A percentile compares a stretch with the other conserved stretches of the same genome.
Evolutionary conservation across 1,284 basidiomycete species (phyloP).

Genomic region (Fistulinella staudtii): DNA sequence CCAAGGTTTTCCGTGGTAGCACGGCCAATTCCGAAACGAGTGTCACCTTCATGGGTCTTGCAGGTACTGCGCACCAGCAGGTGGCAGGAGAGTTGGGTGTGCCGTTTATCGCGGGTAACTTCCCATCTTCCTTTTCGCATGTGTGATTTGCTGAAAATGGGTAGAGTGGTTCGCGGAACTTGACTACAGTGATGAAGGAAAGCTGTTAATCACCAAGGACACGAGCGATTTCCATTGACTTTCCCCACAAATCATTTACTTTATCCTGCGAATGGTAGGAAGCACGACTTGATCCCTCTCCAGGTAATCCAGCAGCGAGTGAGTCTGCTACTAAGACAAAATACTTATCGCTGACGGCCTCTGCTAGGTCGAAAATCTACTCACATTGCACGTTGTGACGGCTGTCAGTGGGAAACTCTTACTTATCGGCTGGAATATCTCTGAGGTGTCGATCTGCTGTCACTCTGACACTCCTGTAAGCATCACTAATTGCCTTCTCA

Average conservation of each 20-base stretch:
- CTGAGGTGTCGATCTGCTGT: constrained; percentile 57
- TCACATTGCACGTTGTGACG: constrained; percentile 43
- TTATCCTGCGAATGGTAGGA: constrained; percentile 42
- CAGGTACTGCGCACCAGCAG: constrained; percentile 54
- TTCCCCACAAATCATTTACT: not conserved
- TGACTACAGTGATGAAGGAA: constrained; percentile 52
- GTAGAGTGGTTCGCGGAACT: constrained; percentile 63
- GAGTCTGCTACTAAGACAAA: constrained; percentile 2
- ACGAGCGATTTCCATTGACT: constrained; percentile 4
- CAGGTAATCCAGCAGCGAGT: constrained; percentile 45
- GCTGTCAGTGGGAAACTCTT: constrained; percentile 42
- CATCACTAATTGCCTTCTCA: not conserved
- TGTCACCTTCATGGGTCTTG: constrained; percentile 55
- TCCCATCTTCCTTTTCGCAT: not conserved
- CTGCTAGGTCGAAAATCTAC: constrained; percentile 43
- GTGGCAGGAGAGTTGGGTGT: constrained; percentile 51
- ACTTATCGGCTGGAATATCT: constrained; percentile 41
- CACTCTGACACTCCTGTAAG: constrained; percentile 64
- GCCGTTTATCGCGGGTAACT: constrained; percentile 53
- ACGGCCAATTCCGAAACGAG: constrained; percentile 14
- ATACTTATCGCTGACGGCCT: not conserved
- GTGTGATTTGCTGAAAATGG: not conserved
- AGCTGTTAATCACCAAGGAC: constrained; percentile 54
- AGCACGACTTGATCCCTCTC: constrained; percentile 46
- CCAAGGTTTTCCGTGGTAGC: constrained; percentile 41